Conservation (phyloP, 1,139 yeast species). For the Meyerozyma elateridarum region DNA sequence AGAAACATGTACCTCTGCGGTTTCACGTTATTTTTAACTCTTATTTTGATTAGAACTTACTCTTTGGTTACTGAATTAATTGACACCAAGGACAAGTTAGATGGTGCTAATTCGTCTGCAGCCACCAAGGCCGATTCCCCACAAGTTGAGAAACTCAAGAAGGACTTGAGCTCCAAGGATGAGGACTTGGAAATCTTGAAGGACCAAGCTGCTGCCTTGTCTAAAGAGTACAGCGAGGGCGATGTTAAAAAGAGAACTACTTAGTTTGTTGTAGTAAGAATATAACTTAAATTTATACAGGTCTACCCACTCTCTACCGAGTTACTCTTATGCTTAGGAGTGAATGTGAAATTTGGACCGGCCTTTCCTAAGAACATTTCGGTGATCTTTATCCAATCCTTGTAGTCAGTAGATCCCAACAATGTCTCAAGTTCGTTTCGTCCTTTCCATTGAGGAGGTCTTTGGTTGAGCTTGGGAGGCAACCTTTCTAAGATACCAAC, state of each 20-base stretch:
- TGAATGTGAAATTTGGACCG: conserved; percentile 67
- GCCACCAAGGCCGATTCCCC: conserved; percentile 19
- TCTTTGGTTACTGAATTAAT: conserved; percentile 74
- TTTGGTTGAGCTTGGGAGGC: conserved; percentile 86
- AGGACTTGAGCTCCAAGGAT: conserved; percentile 55
- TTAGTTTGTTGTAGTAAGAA: no score
- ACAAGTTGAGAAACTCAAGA: conserved; percentile 48
- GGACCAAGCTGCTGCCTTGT: conserved; percentile 64
- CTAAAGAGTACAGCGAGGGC: conserved; percentile 57
- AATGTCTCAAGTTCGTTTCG: conserved; percentile 89
- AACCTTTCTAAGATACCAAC: conserved; percentile 84
- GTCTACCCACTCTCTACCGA: conserved; percentile 42
- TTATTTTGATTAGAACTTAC: conserved; percentile 84
- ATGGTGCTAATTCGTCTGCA: conserved; percentile 34
- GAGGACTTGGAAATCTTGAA: conserved; percentile 61
- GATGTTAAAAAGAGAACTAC: conserved; percentile 24
- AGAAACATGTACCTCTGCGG: conserved; percentile 97
- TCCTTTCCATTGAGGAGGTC: conserved; percentile 95
- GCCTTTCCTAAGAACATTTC: conserved; percentile 93
- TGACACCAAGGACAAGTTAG: conserved; percentile 55
- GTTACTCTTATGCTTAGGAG: conserved; percentile 93
- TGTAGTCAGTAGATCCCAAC: conserved; percentile 77
- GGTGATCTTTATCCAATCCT: conserved; percentile 95
- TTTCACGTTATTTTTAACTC: conserved; percentile 83
- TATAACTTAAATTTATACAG: conserved; percentile 5